Evolutionary conservation across 2,329 filamentous ascomycete species (phyloP), one percentile per base, ranked within the genome.

Genomic region (Fusarium virguliforme): DNA sequence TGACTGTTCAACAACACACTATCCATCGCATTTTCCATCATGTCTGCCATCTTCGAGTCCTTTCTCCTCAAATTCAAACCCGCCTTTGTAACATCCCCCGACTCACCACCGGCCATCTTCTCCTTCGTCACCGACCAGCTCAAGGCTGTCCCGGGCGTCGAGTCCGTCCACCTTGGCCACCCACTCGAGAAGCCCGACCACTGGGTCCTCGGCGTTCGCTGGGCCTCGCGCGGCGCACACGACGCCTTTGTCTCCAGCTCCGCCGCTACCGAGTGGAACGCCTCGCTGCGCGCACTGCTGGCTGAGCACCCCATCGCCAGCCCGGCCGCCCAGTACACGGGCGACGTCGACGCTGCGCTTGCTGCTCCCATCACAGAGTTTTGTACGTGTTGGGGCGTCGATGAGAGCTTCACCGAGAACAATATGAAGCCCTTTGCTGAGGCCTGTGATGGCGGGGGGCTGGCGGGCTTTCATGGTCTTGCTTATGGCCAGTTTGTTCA

Each of bases 181-280:
- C 76, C 79, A 35, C 60, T 80, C 54, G 82, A 83, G 68, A 73
- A 77, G 26, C 77, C 80, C 8, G 71, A 72, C 24, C 73, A 67
- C 35, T 81, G 78, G 76, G 71, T 78, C 51, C 75, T 79, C 60
- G 72, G 79, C 55, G 74, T 81, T 30, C 76, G 76, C 60, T 83
- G 82, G 82, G 65, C 72, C 46, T 80, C 79, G 8, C 60, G 68
- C 8, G 73, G 73, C 37, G 78, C 79, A 51, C 77, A 81, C 70
- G 72, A 78, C 64, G 79, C 80, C 66, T 86, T 85, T 67, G 79
- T 82, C 66, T 79, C 79, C 63, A 83, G 81, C 7, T 79, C 81
- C 28, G 79, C 77, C 66, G 82, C 81, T 60, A 80, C 81, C 54
- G 82, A 79, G 69, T 83, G 82, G 74, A 78, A 83, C 18, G 79